Percentiles rank a stretch among this genome's conserved stretches.
These are phyloP conservation scores for Dothideomycetes sp. DNA, from an alignment of 2,329 filamentous ascomycete species.

Conservation along the genomic window DNA sequence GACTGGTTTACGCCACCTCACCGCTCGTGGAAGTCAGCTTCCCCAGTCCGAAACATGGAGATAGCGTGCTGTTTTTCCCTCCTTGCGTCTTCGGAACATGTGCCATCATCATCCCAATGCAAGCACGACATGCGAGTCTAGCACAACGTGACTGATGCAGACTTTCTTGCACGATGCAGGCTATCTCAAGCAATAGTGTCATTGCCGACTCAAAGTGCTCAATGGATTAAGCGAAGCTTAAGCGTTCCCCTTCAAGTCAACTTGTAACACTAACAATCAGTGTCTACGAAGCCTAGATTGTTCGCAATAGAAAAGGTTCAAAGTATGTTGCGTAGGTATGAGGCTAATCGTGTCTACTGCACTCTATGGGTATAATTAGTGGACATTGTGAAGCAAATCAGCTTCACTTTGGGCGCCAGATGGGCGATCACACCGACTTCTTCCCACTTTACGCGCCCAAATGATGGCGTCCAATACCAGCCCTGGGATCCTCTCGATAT, in stretches of 20 bases:
- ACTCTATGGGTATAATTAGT: neutral
- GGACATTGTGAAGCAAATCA: constrained; percentile 5
- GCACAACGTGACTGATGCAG: constrained; percentile 6
- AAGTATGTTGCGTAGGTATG: too few species aligned
- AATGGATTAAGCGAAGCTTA: too few species aligned
- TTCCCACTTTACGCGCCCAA: neutral
- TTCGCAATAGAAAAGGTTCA: too few species aligned
- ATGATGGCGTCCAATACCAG: constrained; percentile 6
- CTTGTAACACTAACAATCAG: too few species aligned
- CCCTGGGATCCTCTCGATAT: neutral
- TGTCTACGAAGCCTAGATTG: too few species aligned
- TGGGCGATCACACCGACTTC: constrained; percentile 1
- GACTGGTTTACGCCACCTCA: neutral
- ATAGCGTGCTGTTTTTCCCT: neutral
- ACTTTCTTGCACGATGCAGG: neutral
- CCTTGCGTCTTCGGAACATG: constrained; percentile 12
- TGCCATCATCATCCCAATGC: constrained; percentile 17
- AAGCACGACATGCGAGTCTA: constrained; percentile 10
- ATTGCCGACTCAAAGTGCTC: too few species aligned
- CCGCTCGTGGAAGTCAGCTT: too few species aligned
- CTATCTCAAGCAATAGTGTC: neutral
- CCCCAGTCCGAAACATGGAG: neutral
- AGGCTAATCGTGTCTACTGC: neutral
- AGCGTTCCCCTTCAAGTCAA: too few species aligned
- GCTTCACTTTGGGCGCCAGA: constrained; percentile 1